Percentiles rank a stretch among this genome's conserved stretches.
phyloP scores from a whole-genome alignment of 176 grass and related monocot species.

The sorghum (Sorghum bicolor) region Sorghum_bicolor_NCBIv3 NC_012878.2:3814001-3814500 shows the following conservation, averaged over 20 bases:
- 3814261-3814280: neutral
- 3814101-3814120: neutral
- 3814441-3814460: no score
- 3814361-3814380: neutral
- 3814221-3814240: neutral
- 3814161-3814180: neutral
- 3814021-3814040: neutral
- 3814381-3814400: neutral
- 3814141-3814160: neutral
- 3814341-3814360: neutral
- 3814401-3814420: no score
- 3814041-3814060: neutral
- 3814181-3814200: neutral
- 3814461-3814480: no score
- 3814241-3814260: neutral
- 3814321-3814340: neutral
- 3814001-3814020: neutral
- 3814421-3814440: neutral
- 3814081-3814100: neutral
- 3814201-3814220: neutral
- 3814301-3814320: neutral
- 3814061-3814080: neutral
- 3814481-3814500: no score
- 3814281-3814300: no score
- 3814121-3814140: neutral